These are phyloP conservation scores for Trichoderma gamsii DNA, from an alignment of 495 filamentous ascomycete genomes.

Conservation along the genomic window DNA sequence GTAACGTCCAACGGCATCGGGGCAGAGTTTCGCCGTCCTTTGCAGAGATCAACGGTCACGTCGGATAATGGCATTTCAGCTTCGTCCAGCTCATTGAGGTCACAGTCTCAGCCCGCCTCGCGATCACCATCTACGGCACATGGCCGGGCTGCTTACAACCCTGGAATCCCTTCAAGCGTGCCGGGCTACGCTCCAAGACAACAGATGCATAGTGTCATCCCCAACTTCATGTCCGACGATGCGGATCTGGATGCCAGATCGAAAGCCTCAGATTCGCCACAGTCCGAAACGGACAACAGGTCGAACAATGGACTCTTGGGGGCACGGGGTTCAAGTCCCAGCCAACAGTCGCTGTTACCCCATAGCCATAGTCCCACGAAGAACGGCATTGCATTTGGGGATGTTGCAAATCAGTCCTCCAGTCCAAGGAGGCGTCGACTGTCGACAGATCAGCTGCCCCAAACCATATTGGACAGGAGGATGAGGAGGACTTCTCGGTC, in stretches of 20 bases:
- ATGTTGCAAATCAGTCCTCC: constrained; percentile 27
- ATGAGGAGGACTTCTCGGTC: constrained; percentile 48
- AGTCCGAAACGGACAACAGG: constrained; percentile 31
- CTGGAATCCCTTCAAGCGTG: not conserved
- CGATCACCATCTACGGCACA: constrained; percentile 30
- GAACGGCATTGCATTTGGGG: constrained; percentile 39
- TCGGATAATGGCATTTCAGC: constrained; percentile 33
- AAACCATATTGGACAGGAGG: constrained; percentile 43
- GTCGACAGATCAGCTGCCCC: constrained; percentile 46
- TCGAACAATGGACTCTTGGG: constrained; percentile 14
- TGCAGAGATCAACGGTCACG: constrained; percentile 39
- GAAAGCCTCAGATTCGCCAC: constrained; percentile 30
- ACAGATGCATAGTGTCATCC: constrained; percentile 37
- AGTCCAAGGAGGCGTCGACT: constrained; percentile 33
- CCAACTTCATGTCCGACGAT: constrained; percentile 43
- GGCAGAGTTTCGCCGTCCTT: constrained; percentile 43
- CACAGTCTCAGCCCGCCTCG: constrained; percentile 52
- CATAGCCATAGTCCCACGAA: constrained; percentile 18
- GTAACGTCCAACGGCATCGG: constrained; percentile 29
- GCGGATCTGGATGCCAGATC: constrained; percentile 32
- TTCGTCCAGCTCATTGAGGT: constrained; percentile 43
- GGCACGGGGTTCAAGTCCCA: constrained; percentile 25
- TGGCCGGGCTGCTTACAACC: constrained; percentile 20
- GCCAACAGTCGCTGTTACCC: constrained; percentile 27
- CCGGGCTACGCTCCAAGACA: constrained; percentile 17